Percentiles rank a stretch among this genome's conserved stretches.
These are phyloP conservation scores for Pythium aristosporum DNA, from an alignment of 352 stramenopile species.

Conservation along the genomic window DNA sequence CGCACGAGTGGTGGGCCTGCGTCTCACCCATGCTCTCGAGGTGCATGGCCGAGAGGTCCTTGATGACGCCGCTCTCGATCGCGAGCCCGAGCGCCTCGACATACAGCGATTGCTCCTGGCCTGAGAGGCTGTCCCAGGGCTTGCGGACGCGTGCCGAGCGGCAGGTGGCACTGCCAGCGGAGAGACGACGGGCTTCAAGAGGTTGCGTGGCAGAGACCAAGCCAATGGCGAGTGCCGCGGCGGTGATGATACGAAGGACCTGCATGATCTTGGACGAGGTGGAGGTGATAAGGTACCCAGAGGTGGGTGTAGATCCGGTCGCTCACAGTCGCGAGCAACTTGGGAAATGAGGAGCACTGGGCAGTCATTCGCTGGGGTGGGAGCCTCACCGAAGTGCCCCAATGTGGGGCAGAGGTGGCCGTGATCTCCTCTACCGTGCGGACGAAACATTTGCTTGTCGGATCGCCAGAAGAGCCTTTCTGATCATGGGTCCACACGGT, in stretches of 20 bases:
- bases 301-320: conserved; percentile 1
- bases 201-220: not conserved
- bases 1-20: conserved; percentile 56
- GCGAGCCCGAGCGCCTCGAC: conserved; percentile 47
- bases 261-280: conserved; percentile 8
- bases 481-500: too few relatives aligned
- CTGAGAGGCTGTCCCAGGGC: conserved; percentile 42
- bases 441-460: too few relatives aligned
- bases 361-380: not conserved
- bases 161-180: conserved; percentile 52
- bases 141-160: conserved; percentile 44
- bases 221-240: conserved; percentile 5
- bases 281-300: too few relatives aligned
- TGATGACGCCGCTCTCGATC: conserved; percentile 41
- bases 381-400: not conserved
- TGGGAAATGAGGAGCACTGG: conserved; percentile 4
- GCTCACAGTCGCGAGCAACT: conserved; percentile 6
- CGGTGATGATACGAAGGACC: conserved; percentile 15
- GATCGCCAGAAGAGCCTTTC: too few relatives aligned
- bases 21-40: conserved; percentile 44
- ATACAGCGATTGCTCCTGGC: conserved; percentile 54
- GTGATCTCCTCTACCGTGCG: too few relatives aligned
- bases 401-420: not conserved
- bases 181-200: conserved; percentile 22
- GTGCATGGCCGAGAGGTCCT: conserved; percentile 50